Conservation (phyloP, 108 stramenopile genomes). For the Seminavis robusta region DNA sequence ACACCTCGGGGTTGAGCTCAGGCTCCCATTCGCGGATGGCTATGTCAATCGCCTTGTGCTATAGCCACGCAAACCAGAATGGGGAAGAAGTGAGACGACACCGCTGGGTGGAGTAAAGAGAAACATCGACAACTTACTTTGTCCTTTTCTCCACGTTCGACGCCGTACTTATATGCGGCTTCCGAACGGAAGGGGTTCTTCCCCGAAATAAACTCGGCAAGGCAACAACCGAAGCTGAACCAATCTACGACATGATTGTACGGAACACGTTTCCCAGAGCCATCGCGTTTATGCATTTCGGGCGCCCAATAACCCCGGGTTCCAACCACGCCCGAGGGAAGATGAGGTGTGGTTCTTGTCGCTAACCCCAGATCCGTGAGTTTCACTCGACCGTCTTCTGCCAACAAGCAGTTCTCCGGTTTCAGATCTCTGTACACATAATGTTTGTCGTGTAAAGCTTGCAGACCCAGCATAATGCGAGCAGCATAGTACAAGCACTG, state of each 20-base stretch:
- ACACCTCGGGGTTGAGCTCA: slow-evolving; percentile 56
- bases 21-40: slow-evolving; percentile 89
- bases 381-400: slow-evolving; percentile 85
- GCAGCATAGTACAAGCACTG: slow-evolving; percentile 88
- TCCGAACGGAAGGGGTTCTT: slow-evolving; percentile 91
- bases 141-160: slow-evolving; percentile 62
- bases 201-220: slow-evolving; percentile 93
- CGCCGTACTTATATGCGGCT: slow-evolving; percentile 79
- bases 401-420: slow-evolving; percentile 93
- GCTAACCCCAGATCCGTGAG: slow-evolving; percentile 93
- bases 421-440: slow-evolving; percentile 95
- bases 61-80: background rate
- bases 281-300: slow-evolving; percentile 89
- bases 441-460: slow-evolving; percentile 83
- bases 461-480: slow-evolving; percentile 88
- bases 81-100: background rate
- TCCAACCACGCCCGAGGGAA: slow-evolving; percentile 84
- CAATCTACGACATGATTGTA: slow-evolving; percentile 91
- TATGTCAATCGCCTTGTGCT: slow-evolving; percentile 86
- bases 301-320: slow-evolving; percentile 95
- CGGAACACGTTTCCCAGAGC: slow-evolving; percentile 71
- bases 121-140: slow-evolving; percentile 42
- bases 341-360: slow-evolving; percentile 74
- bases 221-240: slow-evolving; percentile 92
- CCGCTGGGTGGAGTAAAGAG: too few species aligned